Percentiles rank a stretch among this genome's conserved stretches.
phyloP scores from a whole-genome alignment of 805 yeast species.

The Suhomyces pyralidae region DNA sequence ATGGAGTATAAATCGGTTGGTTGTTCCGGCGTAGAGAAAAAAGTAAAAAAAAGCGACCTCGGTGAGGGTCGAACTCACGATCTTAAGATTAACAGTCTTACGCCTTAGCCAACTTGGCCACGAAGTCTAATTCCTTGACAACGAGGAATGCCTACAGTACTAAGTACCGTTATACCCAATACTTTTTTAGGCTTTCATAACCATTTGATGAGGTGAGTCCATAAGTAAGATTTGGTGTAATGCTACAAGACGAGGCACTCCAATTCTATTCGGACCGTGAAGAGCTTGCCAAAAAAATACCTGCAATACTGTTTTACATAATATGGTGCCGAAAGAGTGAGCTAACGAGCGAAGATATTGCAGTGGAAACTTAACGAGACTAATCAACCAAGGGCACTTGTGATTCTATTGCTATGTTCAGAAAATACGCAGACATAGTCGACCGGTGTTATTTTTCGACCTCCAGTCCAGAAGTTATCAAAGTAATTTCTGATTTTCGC shows the following conservation, averaged over 20 bases:
- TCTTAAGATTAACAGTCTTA: conserved; percentile 17
- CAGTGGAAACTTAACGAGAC: no score
- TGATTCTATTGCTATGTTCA: neutral
- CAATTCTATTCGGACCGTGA: neutral
- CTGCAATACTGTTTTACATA: neutral
- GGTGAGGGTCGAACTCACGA: conserved; percentile 13
- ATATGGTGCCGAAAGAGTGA: neutral
- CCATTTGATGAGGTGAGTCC: no score
- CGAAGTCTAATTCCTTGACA: conserved; percentile 8
- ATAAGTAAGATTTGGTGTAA: no score
- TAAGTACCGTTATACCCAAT: neutral
- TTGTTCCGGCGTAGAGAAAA: neutral
- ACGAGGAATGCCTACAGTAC: neutral
- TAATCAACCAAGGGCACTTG: neutral
- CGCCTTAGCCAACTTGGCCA: conserved; percentile 18
- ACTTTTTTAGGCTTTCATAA: no score
- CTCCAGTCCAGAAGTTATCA: neutral
- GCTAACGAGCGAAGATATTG: neutral
- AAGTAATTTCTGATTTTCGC: neutral
- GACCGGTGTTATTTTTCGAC: neutral
- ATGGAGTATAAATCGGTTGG: neutral
- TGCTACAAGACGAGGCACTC: no score
- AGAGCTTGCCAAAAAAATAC: neutral
- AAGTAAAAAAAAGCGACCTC: conserved; percentile 2
- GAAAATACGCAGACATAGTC: neutral